Evolutionary conservation across 2,329 filamentous ascomycete species (phyloP).

Genomic region (Penicillium frequentans): DNA sequence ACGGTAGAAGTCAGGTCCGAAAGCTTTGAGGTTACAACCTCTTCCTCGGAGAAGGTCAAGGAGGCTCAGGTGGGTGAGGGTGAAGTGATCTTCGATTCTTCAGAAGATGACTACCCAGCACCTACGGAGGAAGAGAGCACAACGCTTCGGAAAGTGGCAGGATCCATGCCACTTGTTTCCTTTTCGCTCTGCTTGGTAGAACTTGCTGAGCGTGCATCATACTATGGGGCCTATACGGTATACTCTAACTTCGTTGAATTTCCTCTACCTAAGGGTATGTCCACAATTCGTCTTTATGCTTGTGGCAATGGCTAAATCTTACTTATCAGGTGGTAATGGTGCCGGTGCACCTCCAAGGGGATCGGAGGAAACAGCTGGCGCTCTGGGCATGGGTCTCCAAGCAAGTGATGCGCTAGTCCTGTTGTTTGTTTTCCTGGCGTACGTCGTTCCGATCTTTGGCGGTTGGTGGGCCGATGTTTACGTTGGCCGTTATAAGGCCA

Average conservation of each 20-base stretch:
- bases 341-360: slow-evolving; percentile 30
- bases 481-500: slow-evolving; percentile 33
- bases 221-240: slow-evolving; percentile 57
- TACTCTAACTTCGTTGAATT: slow-evolving; percentile 65
- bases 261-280: slow-evolving; percentile 51
- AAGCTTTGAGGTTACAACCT: neutral
- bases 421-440: slow-evolving; percentile 55
- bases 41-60: neutral
- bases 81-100: neutral
- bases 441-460: slow-evolving; percentile 55
- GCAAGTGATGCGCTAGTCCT: slow-evolving; percentile 54
- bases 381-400: slow-evolving; percentile 57
- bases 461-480: slow-evolving; percentile 30
- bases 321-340: slow-evolving; percentile 15
- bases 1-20: neutral
- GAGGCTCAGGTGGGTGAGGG: neutral
- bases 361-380: slow-evolving; percentile 53
- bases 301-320: neutral
- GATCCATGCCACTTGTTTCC: slow-evolving; percentile 51
- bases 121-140: slow-evolving; percentile 51
- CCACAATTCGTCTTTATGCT: slow-evolving; percentile 31
- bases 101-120: slow-evolving; percentile 18
- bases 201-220: slow-evolving; percentile 62
- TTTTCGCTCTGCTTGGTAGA: slow-evolving; percentile 61
- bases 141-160: slow-evolving; percentile 53